Evolutionary conservation across 257 asterid genomes (phyloP).

Genomic region (Nicotiana knightiana): DNA sequence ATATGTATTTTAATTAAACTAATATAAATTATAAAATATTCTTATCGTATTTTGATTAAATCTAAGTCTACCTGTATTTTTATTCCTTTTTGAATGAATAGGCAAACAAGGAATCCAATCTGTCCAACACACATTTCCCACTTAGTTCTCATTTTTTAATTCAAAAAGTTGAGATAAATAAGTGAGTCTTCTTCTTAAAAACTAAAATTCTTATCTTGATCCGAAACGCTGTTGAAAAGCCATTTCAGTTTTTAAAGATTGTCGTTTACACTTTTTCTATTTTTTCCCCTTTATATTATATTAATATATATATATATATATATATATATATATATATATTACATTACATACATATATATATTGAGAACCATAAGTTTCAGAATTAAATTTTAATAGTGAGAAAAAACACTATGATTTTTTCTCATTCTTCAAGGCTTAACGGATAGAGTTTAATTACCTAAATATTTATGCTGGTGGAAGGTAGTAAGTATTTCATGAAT

Average conservation of each 20-base stretch:
- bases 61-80: slow-evolving; percentile 3
- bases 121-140: slow-evolving; percentile 25
- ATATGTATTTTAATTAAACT: neutral
- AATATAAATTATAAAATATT: neutral
- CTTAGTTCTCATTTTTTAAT: slow-evolving; percentile 5
- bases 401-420: too few species aligned
- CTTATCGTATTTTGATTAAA: neutral
- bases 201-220: slow-evolving; percentile 3
- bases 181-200: neutral
- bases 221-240: neutral
- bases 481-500: too few species aligned
- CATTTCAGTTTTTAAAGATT: neutral
- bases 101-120: slow-evolving; percentile 27
- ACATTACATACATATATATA: too few species aligned
- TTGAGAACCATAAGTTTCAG: too few species aligned
- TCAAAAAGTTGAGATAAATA: neutral
- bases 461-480: too few species aligned
- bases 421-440: too few species aligned
- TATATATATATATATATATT: too few species aligned
- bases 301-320: too few species aligned
- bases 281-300: too few species aligned
- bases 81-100: slow-evolving; percentile 13
- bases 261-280: neutral
- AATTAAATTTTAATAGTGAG: too few species aligned
- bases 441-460: too few species aligned